Conservation (phyloP, 352 stramenopile genomes). For the Globisporangium acanthophoron region DNA sequence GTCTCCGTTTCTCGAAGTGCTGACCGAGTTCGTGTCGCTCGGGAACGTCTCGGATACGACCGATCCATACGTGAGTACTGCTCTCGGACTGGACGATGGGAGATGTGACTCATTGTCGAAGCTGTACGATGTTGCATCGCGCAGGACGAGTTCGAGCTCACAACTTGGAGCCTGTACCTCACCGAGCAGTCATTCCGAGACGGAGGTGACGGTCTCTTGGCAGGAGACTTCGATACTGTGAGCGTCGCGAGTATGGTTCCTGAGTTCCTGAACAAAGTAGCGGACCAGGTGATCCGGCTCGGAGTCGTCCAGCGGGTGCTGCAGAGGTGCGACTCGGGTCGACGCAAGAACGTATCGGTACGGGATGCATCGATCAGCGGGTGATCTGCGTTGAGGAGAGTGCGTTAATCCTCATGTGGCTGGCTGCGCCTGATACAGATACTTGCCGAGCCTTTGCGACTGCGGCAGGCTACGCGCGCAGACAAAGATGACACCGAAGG, state of each 20-base stretch:
- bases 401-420: neutral
- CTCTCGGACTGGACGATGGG: neutral
- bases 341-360: constrained; percentile 4
- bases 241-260: constrained; percentile 24
- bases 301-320: constrained; percentile 36
- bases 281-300: constrained; percentile 21
- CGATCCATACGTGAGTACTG: constrained; percentile 45
- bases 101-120: neutral
- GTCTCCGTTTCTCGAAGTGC: constrained; percentile 38
- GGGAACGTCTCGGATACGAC: constrained; percentile 36
- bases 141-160: constrained; percentile 44
- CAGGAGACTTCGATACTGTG: constrained; percentile 8
- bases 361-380: neutral
- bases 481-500: neutral
- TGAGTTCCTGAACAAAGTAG: constrained; percentile 22
- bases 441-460: neutral
- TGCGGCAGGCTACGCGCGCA: neutral
- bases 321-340: constrained; percentile 10
- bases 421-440: neutral
- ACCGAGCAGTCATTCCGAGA: constrained; percentile 18
- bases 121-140: neutral
- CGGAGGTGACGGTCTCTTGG: constrained; percentile 29
- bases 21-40: constrained; percentile 44
- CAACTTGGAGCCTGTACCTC: constrained; percentile 32
- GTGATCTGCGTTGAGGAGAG: neutral